Evolutionary conservation across 805 yeast genomes (phyloP).

Genomic region (Wickerhamomyces tratensis): DNA sequence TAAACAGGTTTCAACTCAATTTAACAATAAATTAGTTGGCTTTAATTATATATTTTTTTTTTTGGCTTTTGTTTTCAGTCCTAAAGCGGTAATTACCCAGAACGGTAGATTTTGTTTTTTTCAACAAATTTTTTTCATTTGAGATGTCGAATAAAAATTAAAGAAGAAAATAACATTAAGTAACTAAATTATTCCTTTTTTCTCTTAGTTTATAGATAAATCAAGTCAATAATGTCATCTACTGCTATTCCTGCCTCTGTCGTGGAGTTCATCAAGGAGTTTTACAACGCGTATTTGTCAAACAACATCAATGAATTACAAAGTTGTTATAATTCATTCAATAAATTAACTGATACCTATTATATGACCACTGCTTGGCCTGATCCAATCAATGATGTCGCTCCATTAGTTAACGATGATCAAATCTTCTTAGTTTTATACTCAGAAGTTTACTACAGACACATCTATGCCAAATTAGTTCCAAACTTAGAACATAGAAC

Average conservation of each 20-base stretch:
- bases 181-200: too few relatives aligned
- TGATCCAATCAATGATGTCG: constrained; percentile 30
- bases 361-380: constrained; percentile 36
- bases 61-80: too few relatives aligned
- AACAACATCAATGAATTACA: constrained; percentile 33
- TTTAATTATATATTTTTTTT: too few relatives aligned
- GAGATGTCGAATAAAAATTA: too few relatives aligned
- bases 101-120: too few relatives aligned
- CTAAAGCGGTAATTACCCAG: too few relatives aligned
- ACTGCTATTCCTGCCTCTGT: constrained; percentile 33
- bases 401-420: constrained; percentile 33
- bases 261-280: constrained; percentile 29
- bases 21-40: too few relatives aligned
- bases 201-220: too few relatives aligned
- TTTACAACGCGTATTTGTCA: constrained; percentile 32
- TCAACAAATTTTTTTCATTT: too few relatives aligned
- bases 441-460: constrained; percentile 41
- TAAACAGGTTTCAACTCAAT: too few relatives aligned
- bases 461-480: constrained; percentile 32
- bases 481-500: constrained; percentile 36
- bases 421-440: constrained; percentile 34
- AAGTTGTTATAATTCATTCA: constrained; percentile 35
- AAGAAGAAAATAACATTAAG: too few relatives aligned
- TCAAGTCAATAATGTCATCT: not conserved
- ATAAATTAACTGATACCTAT: constrained; percentile 34